Base-by-base conservation (phyloP, 148 eudicot species). In the Amaranthus cruentus region DNA sequence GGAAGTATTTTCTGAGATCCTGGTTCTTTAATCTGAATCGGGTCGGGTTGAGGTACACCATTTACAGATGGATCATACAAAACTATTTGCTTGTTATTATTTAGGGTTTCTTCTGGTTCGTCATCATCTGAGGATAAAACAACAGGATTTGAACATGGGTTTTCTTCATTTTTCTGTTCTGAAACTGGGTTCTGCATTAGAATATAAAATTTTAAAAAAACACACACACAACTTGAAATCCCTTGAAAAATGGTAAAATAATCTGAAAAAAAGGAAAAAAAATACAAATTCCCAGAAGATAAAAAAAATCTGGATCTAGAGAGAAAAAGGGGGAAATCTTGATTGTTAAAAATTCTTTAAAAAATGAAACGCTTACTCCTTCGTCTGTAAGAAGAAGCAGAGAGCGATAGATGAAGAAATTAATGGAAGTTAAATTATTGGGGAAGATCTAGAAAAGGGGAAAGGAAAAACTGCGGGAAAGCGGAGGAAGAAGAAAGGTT, bases 71-170 rank as follows among this genome's bases (percentile, higher is more conserved):
- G 90, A 50, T 87, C 80, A 67, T 87, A 93, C 44, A 87, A 70
- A 15, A 90, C 88, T 75, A 94, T 72, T 72, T 93, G 92, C 55
- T 84, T 47, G 79, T 81, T 70, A 83, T 83, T 84, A 18, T 83
- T 82, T 76, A 58, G 72, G 28, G 75, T 65, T 62, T 75, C 79
- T 68, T 81, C 79, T 54, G 3, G 81, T 66, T 80, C 81, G 47
- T 73, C 89, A 48, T 76, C 88, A 2, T 76, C 77, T 38, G 85
- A 79, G 62, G 72, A 75, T 10, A 81, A 28, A 66, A 81, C 72
- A 15, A 82, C 67, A 7, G 66, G 83, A 18, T 77, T 68, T 56
- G 64, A 6, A 43, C 44, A 46, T 47, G 69, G 13, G 18, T 64
- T 62, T 21, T 58, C 69, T 12, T 56, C 66, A 47, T 64, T n/a